Percentiles rank a stretch among this genome's conserved stretches.
phyloP scores from a whole-genome alignment of 441 rosid species.

The Gossypium laxum region DNA sequence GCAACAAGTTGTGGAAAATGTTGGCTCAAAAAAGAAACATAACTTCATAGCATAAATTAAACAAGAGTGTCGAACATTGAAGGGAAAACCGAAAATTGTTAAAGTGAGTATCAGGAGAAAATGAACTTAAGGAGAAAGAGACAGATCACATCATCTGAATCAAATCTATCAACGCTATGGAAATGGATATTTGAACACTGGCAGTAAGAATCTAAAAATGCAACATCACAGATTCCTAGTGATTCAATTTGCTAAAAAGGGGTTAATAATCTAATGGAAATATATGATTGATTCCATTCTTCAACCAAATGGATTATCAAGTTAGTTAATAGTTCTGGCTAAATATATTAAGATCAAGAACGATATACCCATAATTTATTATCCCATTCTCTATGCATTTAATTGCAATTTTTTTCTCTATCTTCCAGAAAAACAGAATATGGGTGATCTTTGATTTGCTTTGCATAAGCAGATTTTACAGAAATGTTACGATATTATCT shows the following conservation, averaged over 20 bases:
- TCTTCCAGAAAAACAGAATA: not conserved
- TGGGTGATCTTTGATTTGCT: not conserved
- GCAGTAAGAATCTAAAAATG: constrained; percentile 8
- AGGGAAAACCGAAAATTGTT: not conserved
- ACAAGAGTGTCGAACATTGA: not conserved
- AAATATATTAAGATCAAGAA: not conserved
- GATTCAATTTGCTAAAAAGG: not conserved
- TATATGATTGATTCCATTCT: not conserved
- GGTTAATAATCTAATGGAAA: not conserved
- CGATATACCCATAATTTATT: not conserved
- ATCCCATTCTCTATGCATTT: not conserved
- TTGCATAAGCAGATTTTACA: not conserved
- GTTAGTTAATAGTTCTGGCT: not conserved
- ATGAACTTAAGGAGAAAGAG: not conserved
- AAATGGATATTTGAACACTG: not conserved
- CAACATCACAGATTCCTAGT: not conserved
- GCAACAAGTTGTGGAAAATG: not conserved
- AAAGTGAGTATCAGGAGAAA: not conserved
- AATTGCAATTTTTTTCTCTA: not conserved
- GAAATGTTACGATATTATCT: too few species aligned
- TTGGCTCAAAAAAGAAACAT: not conserved
- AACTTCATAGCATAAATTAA: not conserved
- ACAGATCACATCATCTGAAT: not conserved
- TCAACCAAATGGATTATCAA: not conserved
- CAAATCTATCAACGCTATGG: not conserved